A percentile compares a stretch with the other conserved stretches of the same genome.
These are phyloP conservation scores for Quercus suber DNA, from an alignment of 306 rosid genomes.

Conservation along the genomic window DNA sequence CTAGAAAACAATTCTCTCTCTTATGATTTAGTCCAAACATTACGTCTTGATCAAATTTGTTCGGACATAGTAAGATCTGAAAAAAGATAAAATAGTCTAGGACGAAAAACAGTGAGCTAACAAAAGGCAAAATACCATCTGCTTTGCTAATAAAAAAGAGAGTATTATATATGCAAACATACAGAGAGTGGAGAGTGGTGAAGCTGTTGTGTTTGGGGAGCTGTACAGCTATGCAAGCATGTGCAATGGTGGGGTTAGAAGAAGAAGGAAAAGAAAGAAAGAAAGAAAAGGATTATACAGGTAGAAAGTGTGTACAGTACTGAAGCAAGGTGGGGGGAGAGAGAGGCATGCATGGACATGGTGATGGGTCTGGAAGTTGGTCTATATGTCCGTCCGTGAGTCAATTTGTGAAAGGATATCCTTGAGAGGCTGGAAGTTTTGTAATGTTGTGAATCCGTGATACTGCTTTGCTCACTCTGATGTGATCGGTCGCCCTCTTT, in stretches of 20 bases:
- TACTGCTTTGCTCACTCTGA: conserved; percentile 30
- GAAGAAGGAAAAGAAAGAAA: background rate
- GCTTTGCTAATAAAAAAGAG: background rate
- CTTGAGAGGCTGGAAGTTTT: conserved; percentile 14
- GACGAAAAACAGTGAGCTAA: background rate
- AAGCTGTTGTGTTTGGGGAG: background rate
- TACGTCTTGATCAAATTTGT: too few species aligned
- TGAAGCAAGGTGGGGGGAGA: background rate
- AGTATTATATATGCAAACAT: background rate
- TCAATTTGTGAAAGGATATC: background rate
- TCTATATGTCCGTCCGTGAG: background rate
- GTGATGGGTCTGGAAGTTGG: background rate
- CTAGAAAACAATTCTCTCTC: too few species aligned
- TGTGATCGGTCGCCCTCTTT: conserved; percentile 25
- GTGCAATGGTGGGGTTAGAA: conserved; percentile 27
- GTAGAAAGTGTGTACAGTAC: background rate
- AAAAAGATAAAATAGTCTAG: background rate
- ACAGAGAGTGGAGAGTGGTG: background rate
- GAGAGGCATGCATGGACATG: background rate
- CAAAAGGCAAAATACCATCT: background rate
- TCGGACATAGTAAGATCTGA: too few species aligned
- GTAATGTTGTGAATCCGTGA: conserved; percentile 63
- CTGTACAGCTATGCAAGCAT: conserved; percentile 19
- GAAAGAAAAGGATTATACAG: background rate
- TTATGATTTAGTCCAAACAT: too few species aligned